phyloP scores from a whole-genome alignment of 768 basidiomycete species.

The Serendipita sp. region DNA sequence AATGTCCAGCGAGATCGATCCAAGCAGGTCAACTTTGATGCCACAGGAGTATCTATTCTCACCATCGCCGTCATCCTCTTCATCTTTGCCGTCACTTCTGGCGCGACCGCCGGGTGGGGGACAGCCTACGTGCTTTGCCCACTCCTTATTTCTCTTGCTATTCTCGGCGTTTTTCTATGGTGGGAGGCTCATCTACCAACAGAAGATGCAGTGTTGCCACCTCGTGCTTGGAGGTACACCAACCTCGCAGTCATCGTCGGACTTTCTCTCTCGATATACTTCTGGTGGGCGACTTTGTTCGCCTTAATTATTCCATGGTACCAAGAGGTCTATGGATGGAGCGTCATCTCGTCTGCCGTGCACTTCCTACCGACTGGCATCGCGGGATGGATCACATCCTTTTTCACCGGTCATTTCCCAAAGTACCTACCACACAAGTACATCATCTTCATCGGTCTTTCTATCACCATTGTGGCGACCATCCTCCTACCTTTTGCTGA shows the following conservation, averaged over 20 bases:
- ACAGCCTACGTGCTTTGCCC: slow-evolving; percentile 29
- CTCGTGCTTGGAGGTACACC: slow-evolving; percentile 26
- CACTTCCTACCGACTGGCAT: slow-evolving; percentile 19
- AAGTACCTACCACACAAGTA: slow-evolving; percentile 21
- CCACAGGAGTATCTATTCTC: neutral
- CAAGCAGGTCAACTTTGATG: neutral
- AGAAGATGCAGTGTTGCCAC: slow-evolving; percentile 31
- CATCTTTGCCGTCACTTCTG: slow-evolving; percentile 26
- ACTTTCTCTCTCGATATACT: slow-evolving; percentile 25
- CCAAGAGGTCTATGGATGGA: slow-evolving; percentile 29
- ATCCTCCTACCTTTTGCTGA: slow-evolving; percentile 29
- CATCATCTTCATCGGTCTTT: slow-evolving; percentile 29
- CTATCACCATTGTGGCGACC: slow-evolving; percentile 24
- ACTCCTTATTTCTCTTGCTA: slow-evolving; percentile 29
- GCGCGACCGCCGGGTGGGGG: slow-evolving; percentile 35
- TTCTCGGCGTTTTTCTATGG: slow-evolving; percentile 31
- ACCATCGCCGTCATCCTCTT: slow-evolving; percentile 21
- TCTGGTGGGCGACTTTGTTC: slow-evolving; percentile 28
- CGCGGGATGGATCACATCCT: slow-evolving; percentile 2
- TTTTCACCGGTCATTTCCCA: slow-evolving; percentile 3
- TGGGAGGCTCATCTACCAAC: slow-evolving; percentile 30
- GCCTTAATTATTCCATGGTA: slow-evolving; percentile 24
- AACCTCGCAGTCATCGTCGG: slow-evolving; percentile 28
- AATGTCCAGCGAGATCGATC: neutral
- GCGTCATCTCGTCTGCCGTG: slow-evolving; percentile 23